A percentile compares a stretch with the other conserved stretches of the same genome.
Evolutionary conservation across 2,329 filamentous ascomycete species (phyloP).

Genomic region (Aspergillus japonicus): DNA sequence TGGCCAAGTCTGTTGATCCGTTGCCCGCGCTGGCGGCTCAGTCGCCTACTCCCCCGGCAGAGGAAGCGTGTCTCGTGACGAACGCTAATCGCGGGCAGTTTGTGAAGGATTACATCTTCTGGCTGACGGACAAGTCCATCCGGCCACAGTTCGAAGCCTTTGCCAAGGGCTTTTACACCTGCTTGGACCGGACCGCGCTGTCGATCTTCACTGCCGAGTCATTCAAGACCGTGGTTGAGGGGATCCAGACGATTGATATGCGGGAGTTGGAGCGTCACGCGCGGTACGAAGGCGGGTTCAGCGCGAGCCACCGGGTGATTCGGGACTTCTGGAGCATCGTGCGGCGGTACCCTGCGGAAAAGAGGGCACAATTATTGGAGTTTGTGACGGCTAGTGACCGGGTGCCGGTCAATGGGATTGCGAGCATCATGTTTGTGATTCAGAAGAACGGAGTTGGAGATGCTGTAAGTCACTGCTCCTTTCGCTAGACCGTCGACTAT

Average conservation of each 20-base stretch:
- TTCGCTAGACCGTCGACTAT: too few relatives aligned
- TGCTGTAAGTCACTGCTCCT: slow-evolving; percentile 34
- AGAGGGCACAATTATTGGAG: slow-evolving; percentile 76
- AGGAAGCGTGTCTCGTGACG: slow-evolving; percentile 71
- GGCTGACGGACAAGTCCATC: slow-evolving; percentile 77
- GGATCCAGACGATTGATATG: slow-evolving; percentile 76
- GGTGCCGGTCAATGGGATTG: slow-evolving; percentile 81
- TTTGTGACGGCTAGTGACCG: slow-evolving; percentile 94
- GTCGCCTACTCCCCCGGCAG: slow-evolving; percentile 33
- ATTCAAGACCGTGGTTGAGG: slow-evolving; percentile 79
- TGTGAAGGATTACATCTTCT: slow-evolving; percentile 79
- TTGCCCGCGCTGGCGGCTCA: slow-evolving; percentile 24
- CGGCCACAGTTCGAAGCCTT: slow-evolving; percentile 78
- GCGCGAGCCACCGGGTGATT: slow-evolving; percentile 66
- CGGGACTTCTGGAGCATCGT: slow-evolving; percentile 83
- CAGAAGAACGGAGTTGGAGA: slow-evolving; percentile 71
- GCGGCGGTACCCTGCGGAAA: slow-evolving; percentile 59
- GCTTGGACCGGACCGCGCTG: slow-evolving; percentile 69
- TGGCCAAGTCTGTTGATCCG: slow-evolving; percentile 25
- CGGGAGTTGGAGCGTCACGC: slow-evolving; percentile 67
- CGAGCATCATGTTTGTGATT: slow-evolving; percentile 78
- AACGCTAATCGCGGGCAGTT: slow-evolving; percentile 75
- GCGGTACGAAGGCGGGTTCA: slow-evolving; percentile 78
- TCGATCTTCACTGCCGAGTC: slow-evolving; percentile 68
- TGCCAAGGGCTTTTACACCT: slow-evolving; percentile 73